Evolutionary conservation across 768 basidiomycete genomes (phyloP).

Genomic region (Tubosaeta brunneosetosa): DNA sequence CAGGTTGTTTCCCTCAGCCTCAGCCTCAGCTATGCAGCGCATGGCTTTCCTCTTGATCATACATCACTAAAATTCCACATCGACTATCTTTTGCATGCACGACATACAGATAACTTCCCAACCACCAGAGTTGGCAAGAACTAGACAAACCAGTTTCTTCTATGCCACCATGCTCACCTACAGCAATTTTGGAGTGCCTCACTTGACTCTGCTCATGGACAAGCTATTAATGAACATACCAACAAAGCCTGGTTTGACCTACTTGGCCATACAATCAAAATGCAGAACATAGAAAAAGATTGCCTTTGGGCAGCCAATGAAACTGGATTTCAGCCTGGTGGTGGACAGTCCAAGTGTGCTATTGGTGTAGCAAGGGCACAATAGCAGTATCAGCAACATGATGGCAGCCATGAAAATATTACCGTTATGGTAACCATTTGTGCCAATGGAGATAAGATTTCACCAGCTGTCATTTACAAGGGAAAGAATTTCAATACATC

Average conservation of each 20-base stretch:
- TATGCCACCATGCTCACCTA: not conserved
- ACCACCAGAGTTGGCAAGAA: not conserved
- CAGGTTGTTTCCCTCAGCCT: slow-evolving; percentile 19
- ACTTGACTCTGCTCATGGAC: slow-evolving; percentile 10
- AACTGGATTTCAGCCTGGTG: slow-evolving; percentile 9
- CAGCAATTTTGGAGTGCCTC: not conserved
- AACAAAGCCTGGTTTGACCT: slow-evolving; percentile 34
- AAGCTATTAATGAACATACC: slow-evolving; percentile 34
- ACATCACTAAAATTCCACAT: not conserved
- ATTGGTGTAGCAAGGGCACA: slow-evolving; percentile 1
- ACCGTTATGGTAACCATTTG: slow-evolving; percentile 38
- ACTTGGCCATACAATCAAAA: slow-evolving; percentile 20
- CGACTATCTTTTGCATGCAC: not conserved
- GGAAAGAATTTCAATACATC: slow-evolving; percentile 18
- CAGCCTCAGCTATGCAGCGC: not conserved
- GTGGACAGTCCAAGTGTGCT: slow-evolving; percentile 1
- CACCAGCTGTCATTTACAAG: slow-evolving; percentile 30
- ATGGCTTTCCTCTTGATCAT: not conserved
- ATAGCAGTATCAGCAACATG: slow-evolving; percentile 17
- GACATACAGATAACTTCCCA: not conserved
- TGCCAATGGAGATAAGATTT: slow-evolving; percentile 33
- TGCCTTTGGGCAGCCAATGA: slow-evolving; percentile 19
- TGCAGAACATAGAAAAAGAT: not conserved
- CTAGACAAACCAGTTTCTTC: not conserved
- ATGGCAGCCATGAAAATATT: slow-evolving; percentile 21